Conservation (phyloP, 2,329 filamentous ascomycete genomes). For the Colletotrichum eleusines region DNA sequence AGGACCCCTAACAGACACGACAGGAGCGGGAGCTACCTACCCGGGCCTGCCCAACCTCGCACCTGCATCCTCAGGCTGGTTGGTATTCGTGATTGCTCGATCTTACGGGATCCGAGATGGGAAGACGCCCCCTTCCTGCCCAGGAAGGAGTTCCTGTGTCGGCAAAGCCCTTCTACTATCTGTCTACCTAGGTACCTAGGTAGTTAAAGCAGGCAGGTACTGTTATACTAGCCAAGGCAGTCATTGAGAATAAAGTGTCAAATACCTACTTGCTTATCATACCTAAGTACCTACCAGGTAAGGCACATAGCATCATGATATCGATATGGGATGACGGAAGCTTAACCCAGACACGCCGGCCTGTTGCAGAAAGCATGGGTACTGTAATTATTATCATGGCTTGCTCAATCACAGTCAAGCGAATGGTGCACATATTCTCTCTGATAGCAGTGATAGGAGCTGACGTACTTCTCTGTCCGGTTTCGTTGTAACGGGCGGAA, state of each 20-base stretch:
- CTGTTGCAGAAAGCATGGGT: neutral
- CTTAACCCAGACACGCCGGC: neutral
- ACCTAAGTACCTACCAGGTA: neutral
- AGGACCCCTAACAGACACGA: conserved; percentile 11
- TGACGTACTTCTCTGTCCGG: neutral
- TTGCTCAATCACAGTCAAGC: neutral
- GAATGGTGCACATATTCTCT: neutral
- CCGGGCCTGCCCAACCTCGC: too few relatives aligned
- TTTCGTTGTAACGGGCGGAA: neutral
- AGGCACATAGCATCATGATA: neutral
- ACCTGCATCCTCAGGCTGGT: too few relatives aligned
- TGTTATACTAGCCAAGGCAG: too few relatives aligned
- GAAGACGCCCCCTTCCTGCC: neutral
- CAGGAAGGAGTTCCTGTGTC: neutral
- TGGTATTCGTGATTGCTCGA: too few relatives aligned
- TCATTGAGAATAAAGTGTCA: neutral
- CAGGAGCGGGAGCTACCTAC: conserved; percentile 15
- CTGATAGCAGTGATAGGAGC: neutral
- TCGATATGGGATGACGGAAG: conserved; percentile 31
- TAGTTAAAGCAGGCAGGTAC: too few relatives aligned
- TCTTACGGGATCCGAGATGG: neutral
- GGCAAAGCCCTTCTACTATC: neutral
- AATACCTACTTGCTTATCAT: too few relatives aligned
- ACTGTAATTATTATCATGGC: too few relatives aligned
- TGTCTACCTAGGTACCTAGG: neutral